Percentiles rank a stretch among this genome's conserved stretches.
phyloP scores from a whole-genome alignment of 371 early-diverging fungal genomes.

The Rhizomucor miehei region DNA sequence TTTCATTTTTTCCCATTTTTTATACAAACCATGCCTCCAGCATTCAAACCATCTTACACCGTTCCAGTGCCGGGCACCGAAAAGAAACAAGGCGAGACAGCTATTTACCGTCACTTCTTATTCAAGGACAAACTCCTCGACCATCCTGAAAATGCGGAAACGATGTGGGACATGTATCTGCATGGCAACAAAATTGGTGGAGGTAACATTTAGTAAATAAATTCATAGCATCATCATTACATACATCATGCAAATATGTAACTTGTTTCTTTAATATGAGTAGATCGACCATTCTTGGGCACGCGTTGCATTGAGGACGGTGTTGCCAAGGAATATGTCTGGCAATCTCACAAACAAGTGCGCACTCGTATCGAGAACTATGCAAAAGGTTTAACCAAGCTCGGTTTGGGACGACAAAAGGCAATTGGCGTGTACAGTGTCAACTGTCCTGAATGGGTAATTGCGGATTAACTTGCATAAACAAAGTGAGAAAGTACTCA shows the following conservation, averaged over 20 bases:
- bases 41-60: constrained; percentile 38
- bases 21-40: constrained; percentile 27
- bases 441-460: constrained; percentile 90
- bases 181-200: constrained; percentile 49
- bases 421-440: constrained; percentile 78
- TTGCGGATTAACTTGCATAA: not conserved
- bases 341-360: constrained; percentile 57
- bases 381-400: constrained; percentile 55
- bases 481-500: not conserved
- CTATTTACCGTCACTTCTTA: constrained; percentile 48
- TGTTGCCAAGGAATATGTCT: constrained; percentile 61
- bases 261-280: too few species aligned
- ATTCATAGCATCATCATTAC: too few species aligned
- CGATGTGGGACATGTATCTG: constrained; percentile 59
- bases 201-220: too few species aligned
- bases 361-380: constrained; percentile 55
- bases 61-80: constrained; percentile 33
- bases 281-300: constrained; percentile 55
- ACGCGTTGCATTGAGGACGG: constrained; percentile 51
- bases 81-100: constrained; percentile 49
- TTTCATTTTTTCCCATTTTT: too few species aligned
- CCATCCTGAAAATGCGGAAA: constrained; percentile 43
- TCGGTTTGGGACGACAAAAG: constrained; percentile 39
- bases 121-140: constrained; percentile 51
- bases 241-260: too few species aligned